Percentiles rank a stretch among this genome's conserved stretches.
These are phyloP conservation scores for Extremus antarcticus DNA, from an alignment of 495 filamentous ascomycete species.

Conservation along the genomic window DNA sequence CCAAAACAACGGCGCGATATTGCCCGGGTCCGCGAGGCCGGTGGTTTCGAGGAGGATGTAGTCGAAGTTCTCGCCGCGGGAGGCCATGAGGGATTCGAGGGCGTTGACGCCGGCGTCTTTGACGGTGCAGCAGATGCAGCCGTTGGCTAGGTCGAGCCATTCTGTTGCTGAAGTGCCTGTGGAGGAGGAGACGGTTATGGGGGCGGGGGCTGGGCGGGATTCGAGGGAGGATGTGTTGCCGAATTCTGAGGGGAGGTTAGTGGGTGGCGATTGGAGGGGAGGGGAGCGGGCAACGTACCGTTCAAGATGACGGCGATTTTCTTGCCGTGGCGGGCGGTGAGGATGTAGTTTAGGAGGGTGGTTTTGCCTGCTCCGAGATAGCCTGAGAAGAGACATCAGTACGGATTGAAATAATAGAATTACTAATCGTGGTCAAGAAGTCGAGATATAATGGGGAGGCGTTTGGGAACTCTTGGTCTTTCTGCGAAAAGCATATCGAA, in stretches of 20 bases:
- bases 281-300: slow-evolving; percentile 35
- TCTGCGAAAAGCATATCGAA: background rate
- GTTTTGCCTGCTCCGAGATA: slow-evolving; percentile 96
- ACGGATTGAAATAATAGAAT: too few species aligned
- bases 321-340: slow-evolving; percentile 89
- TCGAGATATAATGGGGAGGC: background rate
- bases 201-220: slow-evolving; percentile 25
- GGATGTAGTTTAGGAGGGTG: slow-evolving; percentile 88
- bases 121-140: slow-evolving; percentile 96
- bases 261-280: slow-evolving; percentile 21
- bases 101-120: slow-evolving; percentile 90
- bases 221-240: slow-evolving; percentile 67
- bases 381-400: slow-evolving; percentile 29
- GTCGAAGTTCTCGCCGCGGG: slow-evolving; percentile 75
- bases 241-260: slow-evolving; percentile 13
- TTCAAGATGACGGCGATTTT: slow-evolving; percentile 97
- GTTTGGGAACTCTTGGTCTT: too few species aligned
- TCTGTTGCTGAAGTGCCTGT: slow-evolving; percentile 38
- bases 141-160: slow-evolving; percentile 92
- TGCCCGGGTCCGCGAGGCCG: slow-evolving; percentile 88
- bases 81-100: slow-evolving; percentile 91
- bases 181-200: background rate
- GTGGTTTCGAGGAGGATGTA: slow-evolving; percentile 98
- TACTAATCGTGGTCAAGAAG: too few species aligned
- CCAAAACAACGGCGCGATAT: slow-evolving; percentile 94